Base-by-base conservation (phyloP, 2,329 filamentous ascomycete genomes). In the Exserohilum turcica region DNA sequence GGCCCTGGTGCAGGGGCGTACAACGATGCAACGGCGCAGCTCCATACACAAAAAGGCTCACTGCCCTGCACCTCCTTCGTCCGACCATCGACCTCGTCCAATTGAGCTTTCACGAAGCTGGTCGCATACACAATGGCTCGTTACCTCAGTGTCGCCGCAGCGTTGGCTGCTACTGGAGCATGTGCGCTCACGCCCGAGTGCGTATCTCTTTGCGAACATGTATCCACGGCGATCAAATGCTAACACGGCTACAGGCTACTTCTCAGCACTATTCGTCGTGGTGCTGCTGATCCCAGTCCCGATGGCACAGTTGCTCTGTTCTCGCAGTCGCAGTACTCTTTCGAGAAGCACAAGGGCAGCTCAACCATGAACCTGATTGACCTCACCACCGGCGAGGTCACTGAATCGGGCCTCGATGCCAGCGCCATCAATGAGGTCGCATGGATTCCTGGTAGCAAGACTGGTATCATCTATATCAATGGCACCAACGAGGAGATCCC, bases 241-340 rank as follows among this genome's bases (percentile, higher is more conserved):
- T 54, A 36, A 56, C 51, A 38, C n/a, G 24, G 13, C 6, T 18
- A 48, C 36, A 73, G 71, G 54, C 62, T 67, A 32, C 54, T 93
- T 57, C 80, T 93, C 64, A 86, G 86, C 62, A 88, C 88, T n/a
- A 88, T 90, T 24, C 85, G 89, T 54, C 85, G 90, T 46, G 87
- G 86, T 24, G 73, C 84, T 10, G 88, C 85, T 49, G 74, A 84
- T 2, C 89, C 90, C 12, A 92, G 91, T 71, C 72, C 80, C 29
- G 79, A 82, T 46, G 89, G 89, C 45, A 83, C 82, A 39, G 77
- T 84, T 50, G 81, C 86, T 33, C 75, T 92, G 15, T 90, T 87
- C 69, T 85, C 86, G 32, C 83, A 85, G 21, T 89, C 88, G 1
- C 84, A 88, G 9, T 96, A 96, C 74, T 92, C 87, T 1, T 96